Evolutionary conservation across 306 rosid genomes (phyloP).

Genomic region (Lagenaria siceraria): DNA sequence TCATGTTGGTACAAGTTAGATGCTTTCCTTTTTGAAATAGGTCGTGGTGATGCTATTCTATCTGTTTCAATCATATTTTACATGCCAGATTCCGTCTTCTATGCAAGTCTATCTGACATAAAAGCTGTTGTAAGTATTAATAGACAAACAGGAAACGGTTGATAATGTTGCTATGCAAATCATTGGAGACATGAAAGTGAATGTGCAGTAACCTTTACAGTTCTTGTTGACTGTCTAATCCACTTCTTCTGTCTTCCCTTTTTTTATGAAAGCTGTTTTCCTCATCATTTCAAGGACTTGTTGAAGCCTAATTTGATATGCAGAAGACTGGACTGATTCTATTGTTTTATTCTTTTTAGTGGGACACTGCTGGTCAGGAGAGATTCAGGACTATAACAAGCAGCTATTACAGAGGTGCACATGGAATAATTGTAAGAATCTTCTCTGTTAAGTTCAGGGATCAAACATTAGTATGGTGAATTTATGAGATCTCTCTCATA

Average conservation of each 20-base stretch:
- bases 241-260: neutral
- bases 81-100: neutral
- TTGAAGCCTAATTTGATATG: neutral
- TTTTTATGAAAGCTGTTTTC: neutral
- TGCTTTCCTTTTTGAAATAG: neutral
- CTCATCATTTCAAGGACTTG: neutral
- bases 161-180: neutral
- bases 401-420: slow-evolving; percentile 97
- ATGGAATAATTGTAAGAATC: slow-evolving; percentile 76
- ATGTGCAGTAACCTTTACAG: neutral
- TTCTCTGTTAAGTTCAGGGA: neutral
- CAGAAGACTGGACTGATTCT: neutral
- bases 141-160: neutral
- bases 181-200: neutral
- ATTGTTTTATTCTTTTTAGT: slow-evolving; percentile 28
- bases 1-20: too few relatives aligned
- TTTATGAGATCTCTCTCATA: neutral
- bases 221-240: neutral
- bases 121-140: neutral
- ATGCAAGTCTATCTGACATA: neutral
- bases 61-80: neutral
- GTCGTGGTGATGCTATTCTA: neutral
- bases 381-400: slow-evolving; percentile 97
- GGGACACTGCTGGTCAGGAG: slow-evolving; percentile 99
- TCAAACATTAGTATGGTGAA: neutral